A percentile compares a stretch with the other conserved stretches of the same genome.
These are phyloP conservation scores for Canavalia gladiata DNA, from an alignment of 306 rosid species.

Conservation along the genomic window DNA sequence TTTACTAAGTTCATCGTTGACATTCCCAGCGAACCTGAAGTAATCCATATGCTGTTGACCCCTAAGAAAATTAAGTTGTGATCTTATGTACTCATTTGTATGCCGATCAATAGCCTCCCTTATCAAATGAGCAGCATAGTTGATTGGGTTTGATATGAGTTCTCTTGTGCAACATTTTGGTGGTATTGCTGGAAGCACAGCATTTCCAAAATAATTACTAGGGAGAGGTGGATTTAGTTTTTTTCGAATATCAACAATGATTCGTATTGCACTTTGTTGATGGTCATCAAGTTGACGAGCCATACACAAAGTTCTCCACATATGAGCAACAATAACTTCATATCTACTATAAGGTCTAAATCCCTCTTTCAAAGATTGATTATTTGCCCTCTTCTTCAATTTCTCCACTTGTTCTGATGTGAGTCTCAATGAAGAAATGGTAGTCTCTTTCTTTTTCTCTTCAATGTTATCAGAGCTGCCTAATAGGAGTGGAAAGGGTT, in stretches of 20 bases:
- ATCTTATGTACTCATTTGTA: no score
- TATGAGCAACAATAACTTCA: no score
- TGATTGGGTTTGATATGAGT: no score
- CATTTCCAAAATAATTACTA: slow-evolving; percentile 38
- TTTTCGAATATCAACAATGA: neutral
- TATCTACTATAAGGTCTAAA: no score
- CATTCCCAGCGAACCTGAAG: no score
- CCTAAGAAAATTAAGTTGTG: no score
- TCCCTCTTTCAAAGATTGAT: neutral
- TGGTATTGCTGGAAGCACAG: neutral
- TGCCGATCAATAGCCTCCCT: no score
- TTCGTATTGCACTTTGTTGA: neutral
- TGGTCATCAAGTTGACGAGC: slow-evolving; percentile 31
- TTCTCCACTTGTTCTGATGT: slow-evolving; percentile 26
- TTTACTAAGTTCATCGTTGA: no score
- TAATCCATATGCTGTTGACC: no score
- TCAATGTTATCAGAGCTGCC: neutral
- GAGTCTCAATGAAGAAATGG: neutral
- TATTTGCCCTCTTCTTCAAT: slow-evolving; percentile 24
- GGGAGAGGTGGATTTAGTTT: slow-evolving; percentile 36
- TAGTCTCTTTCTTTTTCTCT: slow-evolving; percentile 12
- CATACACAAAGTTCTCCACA: no score
- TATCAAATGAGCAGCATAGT: no score
- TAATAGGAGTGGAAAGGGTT: slow-evolving; percentile 17
- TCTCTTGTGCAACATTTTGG: no score